Conservation (phyloP, 176 grass and related monocot genomes). For the Rhynchospora breviuscula region DNA sequence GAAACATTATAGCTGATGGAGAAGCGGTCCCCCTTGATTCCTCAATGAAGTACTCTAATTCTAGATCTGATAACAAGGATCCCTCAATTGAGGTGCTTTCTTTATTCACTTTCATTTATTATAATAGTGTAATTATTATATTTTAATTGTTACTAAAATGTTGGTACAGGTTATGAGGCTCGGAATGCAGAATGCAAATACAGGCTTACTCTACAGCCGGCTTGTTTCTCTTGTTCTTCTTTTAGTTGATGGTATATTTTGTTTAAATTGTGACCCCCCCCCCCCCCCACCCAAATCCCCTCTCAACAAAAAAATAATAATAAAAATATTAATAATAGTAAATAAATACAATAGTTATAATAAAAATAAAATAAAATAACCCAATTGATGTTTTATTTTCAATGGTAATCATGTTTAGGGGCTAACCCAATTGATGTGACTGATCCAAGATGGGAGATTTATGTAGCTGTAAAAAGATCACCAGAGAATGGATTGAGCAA, state of each 20-base stretch:
- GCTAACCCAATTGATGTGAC: slow-evolving; percentile 61
- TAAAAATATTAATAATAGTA: too few relatives aligned
- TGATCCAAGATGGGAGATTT: slow-evolving; percentile 90
- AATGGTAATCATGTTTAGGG: slow-evolving; percentile 13
- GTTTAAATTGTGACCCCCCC: not conserved
- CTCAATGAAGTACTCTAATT: slow-evolving; percentile 11
- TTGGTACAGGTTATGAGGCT: slow-evolving; percentile 52
- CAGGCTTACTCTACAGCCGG: slow-evolving; percentile 76
- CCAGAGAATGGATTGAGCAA: slow-evolving; percentile 6
- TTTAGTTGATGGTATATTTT: slow-evolving; percentile 76
- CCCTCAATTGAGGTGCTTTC: slow-evolving; percentile 40
- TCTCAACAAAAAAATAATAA: too few relatives aligned
- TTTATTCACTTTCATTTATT: not conserved
- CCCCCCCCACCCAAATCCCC: not conserved
- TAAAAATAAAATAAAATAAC: too few relatives aligned
- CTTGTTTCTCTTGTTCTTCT: slow-evolving; percentile 85
- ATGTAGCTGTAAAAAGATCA: slow-evolving; percentile 50
- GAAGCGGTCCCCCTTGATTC: slow-evolving; percentile 19
- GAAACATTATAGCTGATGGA: slow-evolving; percentile 28
- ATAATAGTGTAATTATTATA: not conserved
- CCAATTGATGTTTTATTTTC: slow-evolving; percentile 35
- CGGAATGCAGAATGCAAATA: slow-evolving; percentile 54
- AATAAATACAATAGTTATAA: too few relatives aligned
- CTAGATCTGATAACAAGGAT: slow-evolving; percentile 7
- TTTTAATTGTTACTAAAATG: not conserved